A percentile compares a stretch with the other conserved stretches of the same genome.
Evolutionary conservation across 805 yeast genomes (phyloP).

Genomic region (Schwanniomyces yamadae): DNA sequence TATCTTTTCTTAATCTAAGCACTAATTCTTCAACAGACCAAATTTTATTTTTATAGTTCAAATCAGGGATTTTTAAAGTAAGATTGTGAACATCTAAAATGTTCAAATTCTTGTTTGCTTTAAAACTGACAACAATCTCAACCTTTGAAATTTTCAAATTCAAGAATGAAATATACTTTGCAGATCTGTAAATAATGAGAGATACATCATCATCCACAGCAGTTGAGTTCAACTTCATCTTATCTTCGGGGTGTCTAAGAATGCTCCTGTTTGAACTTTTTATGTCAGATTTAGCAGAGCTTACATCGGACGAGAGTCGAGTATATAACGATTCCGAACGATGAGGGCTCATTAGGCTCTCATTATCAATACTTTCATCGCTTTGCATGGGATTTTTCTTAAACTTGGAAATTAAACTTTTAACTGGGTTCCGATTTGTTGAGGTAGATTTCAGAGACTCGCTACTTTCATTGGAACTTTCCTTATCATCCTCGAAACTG

Average conservation of each 20-base stretch:
- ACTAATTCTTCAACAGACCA: constrained; percentile 75
- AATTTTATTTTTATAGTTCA: constrained; percentile 40
- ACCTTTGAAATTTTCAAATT: constrained; percentile 34
- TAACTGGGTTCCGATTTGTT: not conserved
- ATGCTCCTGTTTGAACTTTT: not conserved
- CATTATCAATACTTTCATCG: not conserved
- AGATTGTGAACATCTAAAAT: constrained; percentile 78
- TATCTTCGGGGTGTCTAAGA: constrained; percentile 4
- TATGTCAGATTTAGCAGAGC: constrained; percentile 8
- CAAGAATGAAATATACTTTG: constrained; percentile 40
- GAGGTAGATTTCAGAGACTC: not conserved
- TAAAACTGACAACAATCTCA: constrained; percentile 64
- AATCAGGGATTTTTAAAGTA: constrained; percentile 59
- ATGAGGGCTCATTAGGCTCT: not conserved
- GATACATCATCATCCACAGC: constrained; percentile 34
- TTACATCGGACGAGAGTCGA: constrained; percentile 5
- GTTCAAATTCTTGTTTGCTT: constrained; percentile 67
- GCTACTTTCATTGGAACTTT: not conserved
- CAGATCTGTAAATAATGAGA: constrained; percentile 43
- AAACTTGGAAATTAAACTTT: not conserved
- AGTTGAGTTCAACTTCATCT: constrained; percentile 7
- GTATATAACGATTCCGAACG: constrained; percentile 1
- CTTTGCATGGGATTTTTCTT: not conserved
- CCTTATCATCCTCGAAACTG: not conserved
- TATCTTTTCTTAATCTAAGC: constrained; percentile 57